Base-by-base conservation (phyloP, 768 basidiomycete genomes). In the Astraeus odoratus region DNA sequence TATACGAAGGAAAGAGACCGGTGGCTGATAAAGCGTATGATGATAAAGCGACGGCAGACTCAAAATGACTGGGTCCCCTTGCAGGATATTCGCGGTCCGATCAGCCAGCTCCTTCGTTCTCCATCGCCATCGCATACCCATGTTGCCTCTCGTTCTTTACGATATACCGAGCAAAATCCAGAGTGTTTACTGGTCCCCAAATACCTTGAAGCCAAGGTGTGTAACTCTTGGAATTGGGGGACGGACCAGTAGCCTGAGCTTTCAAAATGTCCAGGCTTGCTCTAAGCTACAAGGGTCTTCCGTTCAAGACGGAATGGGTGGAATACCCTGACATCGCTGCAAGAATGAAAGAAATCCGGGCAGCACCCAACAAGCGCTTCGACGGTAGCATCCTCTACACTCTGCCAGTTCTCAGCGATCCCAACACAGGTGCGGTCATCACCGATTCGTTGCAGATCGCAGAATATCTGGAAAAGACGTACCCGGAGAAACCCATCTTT, bases 201-300 rank as follows among this genome's bases (percentile, higher is more conserved):
- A 71, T 42, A 54, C 65, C 5, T 65, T 58, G 49, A 74, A 61
- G 46, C 54, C 67, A 23, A 69, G 70, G 72, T 53, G 1, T 7
- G 43, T 49, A 7, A 33, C 15, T 4, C 23, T 24, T 15, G n/a
- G 16, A 30, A 35, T 9, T 3, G 16, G 10, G 10, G 10, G n/a
- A 19, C 3, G 34, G 9, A 3, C 19, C n/a, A 30, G 6, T 22
- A 49, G 35, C 7, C 30, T 25, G n/a, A n/a, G n/a, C n/a, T n/a
- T n/a, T n/a, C n/a, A n/a, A n/a, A n/a, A 1, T 4, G 18, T 15
- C 16, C 24, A 70, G 70, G 51, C 57, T 57, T 31, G 55, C 56
- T 10, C 51, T 65, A 48, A 41, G 59, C 19, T 59, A 62, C 48
- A 65, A 69, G 48, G 52, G 57, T 26, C 48, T 70, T 24, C 59